Conservation (phyloP, 2,329 filamentous ascomycete genomes). For the Orbilia quercus region DNA sequence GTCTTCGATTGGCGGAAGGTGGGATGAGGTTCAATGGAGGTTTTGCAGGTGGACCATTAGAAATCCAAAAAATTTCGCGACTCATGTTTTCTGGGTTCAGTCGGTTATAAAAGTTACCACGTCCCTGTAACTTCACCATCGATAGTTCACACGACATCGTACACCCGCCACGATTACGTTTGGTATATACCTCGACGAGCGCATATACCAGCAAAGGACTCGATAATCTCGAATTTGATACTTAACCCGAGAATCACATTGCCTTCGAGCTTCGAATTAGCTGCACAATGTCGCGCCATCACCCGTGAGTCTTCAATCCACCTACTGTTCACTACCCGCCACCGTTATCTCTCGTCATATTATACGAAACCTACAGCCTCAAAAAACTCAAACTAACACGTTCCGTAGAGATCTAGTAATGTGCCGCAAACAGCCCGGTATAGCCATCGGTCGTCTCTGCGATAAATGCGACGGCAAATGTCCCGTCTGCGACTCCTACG, state of each 20-base stretch:
- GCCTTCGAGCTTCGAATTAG: background rate
- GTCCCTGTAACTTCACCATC: background rate
- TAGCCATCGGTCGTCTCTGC: constrained; percentile 97
- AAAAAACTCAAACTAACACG: too few species aligned
- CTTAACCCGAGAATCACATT: background rate
- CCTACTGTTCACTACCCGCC: constrained; percentile 5
- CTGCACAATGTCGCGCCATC: constrained; percentile 84
- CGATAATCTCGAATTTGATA: background rate
- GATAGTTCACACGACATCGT: background rate
- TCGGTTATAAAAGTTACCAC: constrained; percentile 35
- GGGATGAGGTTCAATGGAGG: constrained; percentile 5
- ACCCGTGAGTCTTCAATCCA: constrained; percentile 73
- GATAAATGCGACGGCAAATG: constrained; percentile 99
- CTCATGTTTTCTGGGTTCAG: constrained; percentile 13
- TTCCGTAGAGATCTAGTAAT: constrained; percentile 36
- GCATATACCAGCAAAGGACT: background rate
- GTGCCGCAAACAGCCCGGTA: constrained; percentile 83
- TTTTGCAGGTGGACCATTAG: constrained; percentile 19
- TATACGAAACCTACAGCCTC: too few species aligned
- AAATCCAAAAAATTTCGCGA: constrained; percentile 54
- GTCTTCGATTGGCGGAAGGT: constrained; percentile 5
- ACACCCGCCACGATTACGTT: background rate
- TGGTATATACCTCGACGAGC: too few species aligned
- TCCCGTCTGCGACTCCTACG: constrained; percentile 98
- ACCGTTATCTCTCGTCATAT: constrained; percentile 1